Evolutionary conservation across 345 rosid species (phyloP), one percentile per base, ranked within the genome.

Genomic region (Melastoma malabathricum): DNA sequence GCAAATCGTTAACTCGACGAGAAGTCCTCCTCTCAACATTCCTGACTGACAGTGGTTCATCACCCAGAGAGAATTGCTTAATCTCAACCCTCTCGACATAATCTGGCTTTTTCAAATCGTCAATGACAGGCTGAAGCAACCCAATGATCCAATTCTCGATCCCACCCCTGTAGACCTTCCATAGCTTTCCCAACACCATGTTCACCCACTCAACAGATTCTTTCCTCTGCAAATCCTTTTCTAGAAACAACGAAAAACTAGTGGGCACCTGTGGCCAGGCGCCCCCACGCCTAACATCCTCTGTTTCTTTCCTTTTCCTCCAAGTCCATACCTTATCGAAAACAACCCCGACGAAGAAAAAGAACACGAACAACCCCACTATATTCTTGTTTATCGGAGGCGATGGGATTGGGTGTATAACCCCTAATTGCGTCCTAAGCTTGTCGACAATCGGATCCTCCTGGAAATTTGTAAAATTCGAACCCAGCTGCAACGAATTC

Each of bases 141-240:
- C 98, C 98, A 44, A 77, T 67, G 5, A 92, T 44, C 97, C 98
- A 92, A 70, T 92, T 79, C 80, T 87, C 98, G 56, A 92, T 65
- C 44, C 79, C 95, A 59, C 73, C 86, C 69, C 97, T 82, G 53
- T 92, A 84, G 17, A 92, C 98, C 73, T 87, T 92, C 98, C 97
- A 84, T 39, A 87, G 57, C 76, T 92, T 92, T 43, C 85, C 96
- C 86, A 92, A 34, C 54, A 92, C 98, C 97, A 92, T 92, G 57
- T 92, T 92, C 41, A 92, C 98, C 98, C 98, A 92, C 67, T 92
- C 98, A 48, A 92, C 98, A 0, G 97, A 92, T 63, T 92, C 98
- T 59, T 92, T 92, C 77, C 98, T 80, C 60, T 74, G 89, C 87
- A 92, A 74, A 54, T 92, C 98, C 66, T 84, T 80, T 78, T 92